A percentile compares a stretch with the other conserved stretches of the same genome.
Evolutionary conservation across 768 basidiomycete genomes (phyloP).

Genomic region (Podaxis sp.): DNA sequence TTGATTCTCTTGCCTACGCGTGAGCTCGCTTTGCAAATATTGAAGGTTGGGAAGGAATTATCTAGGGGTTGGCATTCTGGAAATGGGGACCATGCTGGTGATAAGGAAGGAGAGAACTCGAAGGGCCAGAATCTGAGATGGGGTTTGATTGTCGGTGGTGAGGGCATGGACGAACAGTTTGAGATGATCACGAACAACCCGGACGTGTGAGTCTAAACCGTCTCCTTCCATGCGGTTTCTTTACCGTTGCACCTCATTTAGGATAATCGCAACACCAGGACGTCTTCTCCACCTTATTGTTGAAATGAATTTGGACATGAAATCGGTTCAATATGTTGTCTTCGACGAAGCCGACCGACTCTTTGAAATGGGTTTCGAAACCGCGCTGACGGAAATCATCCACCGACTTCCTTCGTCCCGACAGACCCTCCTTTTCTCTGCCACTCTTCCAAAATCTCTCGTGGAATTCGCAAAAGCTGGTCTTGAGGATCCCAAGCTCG

Average conservation of each 20-base stretch:
- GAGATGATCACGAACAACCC: constrained; percentile 93
- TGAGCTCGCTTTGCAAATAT: constrained; percentile 90
- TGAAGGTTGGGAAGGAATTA: constrained; percentile 95
- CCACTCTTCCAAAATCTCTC: constrained; percentile 92
- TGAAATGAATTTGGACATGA: constrained; percentile 94
- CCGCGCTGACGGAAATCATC: constrained; percentile 88
- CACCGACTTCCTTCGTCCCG: constrained; percentile 82
- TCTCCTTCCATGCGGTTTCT: constrained; percentile 16
- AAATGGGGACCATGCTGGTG: constrained; percentile 71
- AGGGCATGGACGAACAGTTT: constrained; percentile 94
- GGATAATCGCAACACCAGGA: constrained; percentile 97
- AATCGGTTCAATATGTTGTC: constrained; percentile 84
- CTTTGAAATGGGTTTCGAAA: constrained; percentile 98
- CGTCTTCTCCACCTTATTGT: constrained; percentile 95
- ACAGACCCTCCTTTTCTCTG: constrained; percentile 94
- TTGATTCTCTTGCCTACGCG: constrained; percentile 90
- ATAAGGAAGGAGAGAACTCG: constrained; percentile 56
- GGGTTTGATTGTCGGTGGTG: constrained; percentile 95
- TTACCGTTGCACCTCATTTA: constrained; percentile 29
- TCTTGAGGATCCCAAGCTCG: constrained; percentile 87
- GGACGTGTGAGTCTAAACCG: constrained; percentile 71
- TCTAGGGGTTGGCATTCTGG: constrained; percentile 73
- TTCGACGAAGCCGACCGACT: constrained; percentile 99
- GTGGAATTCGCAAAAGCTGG: constrained; percentile 99
- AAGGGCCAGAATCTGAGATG: constrained; percentile 73